Evolutionary conservation across 352 stramenopile genomes (phyloP).

Genomic region (Halophytophthora batemanensis): DNA sequence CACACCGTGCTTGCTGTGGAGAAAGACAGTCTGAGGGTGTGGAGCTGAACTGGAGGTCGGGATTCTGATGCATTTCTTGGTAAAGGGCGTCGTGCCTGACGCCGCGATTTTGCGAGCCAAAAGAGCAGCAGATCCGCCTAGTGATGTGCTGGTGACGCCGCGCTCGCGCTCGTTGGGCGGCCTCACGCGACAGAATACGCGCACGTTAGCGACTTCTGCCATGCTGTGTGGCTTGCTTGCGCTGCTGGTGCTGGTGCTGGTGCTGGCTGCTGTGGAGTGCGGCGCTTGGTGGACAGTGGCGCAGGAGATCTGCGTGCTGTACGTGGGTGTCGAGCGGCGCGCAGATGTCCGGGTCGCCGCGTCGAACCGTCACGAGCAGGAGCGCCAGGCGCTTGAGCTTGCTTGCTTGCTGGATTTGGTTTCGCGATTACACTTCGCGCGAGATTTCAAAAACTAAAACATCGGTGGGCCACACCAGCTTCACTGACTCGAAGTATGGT

Average conservation of each 20-base stretch:
- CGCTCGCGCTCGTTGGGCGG: conserved; percentile 77
- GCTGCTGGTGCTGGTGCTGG: too few relatives aligned
- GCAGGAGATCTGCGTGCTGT: too few relatives aligned
- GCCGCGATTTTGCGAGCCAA: conserved; percentile 12
- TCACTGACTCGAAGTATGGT: too few relatives aligned
- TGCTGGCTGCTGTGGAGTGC: background rate
- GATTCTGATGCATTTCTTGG: conserved; percentile 69
- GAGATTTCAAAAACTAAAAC: too few relatives aligned
- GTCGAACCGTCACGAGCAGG: too few relatives aligned
- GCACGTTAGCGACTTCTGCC: conserved; percentile 60
- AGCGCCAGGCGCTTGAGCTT: too few relatives aligned
- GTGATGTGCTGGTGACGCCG: conserved; percentile 11
- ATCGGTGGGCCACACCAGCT: too few relatives aligned
- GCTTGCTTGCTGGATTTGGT: too few relatives aligned
- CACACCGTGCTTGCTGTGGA: conserved; percentile 47
- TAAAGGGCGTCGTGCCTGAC: conserved; percentile 18
- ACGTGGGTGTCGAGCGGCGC: too few relatives aligned
- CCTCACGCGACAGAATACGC: conserved; percentile 85
- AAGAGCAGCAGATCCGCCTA: conserved; percentile 16
- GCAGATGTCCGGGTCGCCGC: too few relatives aligned
- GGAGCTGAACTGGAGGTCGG: conserved; percentile 34
- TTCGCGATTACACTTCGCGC: too few relatives aligned
- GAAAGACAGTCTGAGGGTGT: conserved; percentile 59
- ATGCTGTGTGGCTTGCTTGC: conserved; percentile 8
- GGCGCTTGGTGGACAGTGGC: too few relatives aligned